Evolutionary conservation across 768 basidiomycete genomes (phyloP).

Genomic region (Trametes cinnabarina): DNA sequence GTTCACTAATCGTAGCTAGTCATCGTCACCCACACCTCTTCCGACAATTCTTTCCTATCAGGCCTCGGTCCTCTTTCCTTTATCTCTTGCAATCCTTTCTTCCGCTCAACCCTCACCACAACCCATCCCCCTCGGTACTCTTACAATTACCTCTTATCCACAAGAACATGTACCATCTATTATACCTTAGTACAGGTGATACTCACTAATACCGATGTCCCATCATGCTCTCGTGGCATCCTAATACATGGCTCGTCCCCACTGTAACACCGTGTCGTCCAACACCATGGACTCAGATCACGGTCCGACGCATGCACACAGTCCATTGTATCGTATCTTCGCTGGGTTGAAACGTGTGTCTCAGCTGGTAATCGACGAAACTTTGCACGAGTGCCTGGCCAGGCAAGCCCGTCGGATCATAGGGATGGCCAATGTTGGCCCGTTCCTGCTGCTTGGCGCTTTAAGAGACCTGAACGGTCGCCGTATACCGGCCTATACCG

Average conservation of each 20-base stretch:
- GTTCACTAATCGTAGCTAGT: constrained; percentile 18
- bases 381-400: constrained; percentile 6
- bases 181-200: constrained; percentile 26
- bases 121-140: constrained; percentile 13
- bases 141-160: constrained; percentile 14
- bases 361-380: neutral
- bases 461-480: neutral
- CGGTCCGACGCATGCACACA: neutral
- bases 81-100: constrained; percentile 14
- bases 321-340: constrained; percentile 3
- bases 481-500: neutral
- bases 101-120: neutral
- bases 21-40: constrained; percentile 12
- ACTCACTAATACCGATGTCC: constrained; percentile 20
- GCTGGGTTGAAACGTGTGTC: constrained; percentile 16
- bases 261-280: constrained; percentile 1
- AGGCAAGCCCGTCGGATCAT: constrained; percentile 8
- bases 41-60: constrained; percentile 10
- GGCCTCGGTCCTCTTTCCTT: constrained; percentile 12
- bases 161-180: constrained; percentile 25
- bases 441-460: neutral
- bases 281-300: neutral
- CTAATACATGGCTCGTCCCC: constrained; percentile 19
- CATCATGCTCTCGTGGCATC: constrained; percentile 19
- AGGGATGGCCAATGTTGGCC: neutral